A percentile compares a stretch with the other conserved stretches of the same genome.
Evolutionary conservation across 768 basidiomycete genomes (phyloP).

Genomic region (Lactarius pseudohatsudake): DNA sequence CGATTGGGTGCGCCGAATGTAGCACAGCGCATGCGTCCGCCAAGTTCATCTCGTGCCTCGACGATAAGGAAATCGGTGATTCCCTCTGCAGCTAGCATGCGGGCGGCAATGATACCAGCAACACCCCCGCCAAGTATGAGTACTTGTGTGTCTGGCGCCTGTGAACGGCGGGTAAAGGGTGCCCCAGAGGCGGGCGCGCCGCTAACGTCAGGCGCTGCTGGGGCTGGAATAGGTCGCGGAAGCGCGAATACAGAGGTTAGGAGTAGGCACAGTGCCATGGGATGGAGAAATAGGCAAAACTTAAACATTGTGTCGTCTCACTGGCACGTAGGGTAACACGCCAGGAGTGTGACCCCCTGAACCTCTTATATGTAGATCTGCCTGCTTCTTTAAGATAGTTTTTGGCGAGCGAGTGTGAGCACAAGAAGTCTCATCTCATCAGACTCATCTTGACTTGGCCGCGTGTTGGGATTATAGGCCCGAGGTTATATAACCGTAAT

Average conservation of each 20-base stretch:
- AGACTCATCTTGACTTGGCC: no score
- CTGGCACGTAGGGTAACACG: background rate
- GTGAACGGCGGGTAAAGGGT: background rate
- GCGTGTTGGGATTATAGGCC: no score
- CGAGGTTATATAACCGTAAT: no score
- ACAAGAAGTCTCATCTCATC: background rate
- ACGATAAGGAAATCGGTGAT: conserved; percentile 57
- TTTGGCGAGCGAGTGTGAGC: background rate
- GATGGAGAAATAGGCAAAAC: background rate
- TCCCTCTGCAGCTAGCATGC: conserved; percentile 51
- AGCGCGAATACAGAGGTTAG: background rate
- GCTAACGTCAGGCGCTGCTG: background rate
- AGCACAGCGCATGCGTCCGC: conserved; percentile 52
- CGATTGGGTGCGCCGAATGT: conserved; percentile 42
- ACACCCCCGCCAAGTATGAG: conserved; percentile 67
- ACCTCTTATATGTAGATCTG: background rate
- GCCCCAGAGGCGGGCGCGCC: background rate
- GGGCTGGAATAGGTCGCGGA: background rate
- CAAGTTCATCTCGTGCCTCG: conserved; percentile 53
- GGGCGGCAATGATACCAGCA: conserved; percentile 61
- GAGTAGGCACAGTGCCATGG: background rate
- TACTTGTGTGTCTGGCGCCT: conserved; percentile 36
- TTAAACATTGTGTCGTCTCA: background rate
- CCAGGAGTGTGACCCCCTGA: background rate
- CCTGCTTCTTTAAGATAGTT: background rate